Conservation (phyloP, 495 filamentous ascomycete genomes). For the Halenospora varia region DNA sequence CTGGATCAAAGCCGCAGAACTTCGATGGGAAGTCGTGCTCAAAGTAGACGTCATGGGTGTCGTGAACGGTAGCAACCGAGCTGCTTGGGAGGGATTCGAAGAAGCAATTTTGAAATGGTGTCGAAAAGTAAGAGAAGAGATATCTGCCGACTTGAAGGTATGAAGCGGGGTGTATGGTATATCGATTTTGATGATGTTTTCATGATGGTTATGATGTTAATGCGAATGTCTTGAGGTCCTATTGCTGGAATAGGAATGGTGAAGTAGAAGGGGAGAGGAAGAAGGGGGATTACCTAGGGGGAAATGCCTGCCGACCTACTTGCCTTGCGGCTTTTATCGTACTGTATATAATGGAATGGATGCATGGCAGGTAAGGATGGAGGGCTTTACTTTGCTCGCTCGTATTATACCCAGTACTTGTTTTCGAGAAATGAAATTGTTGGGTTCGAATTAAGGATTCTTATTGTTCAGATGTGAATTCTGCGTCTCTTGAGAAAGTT, state of each 20-base stretch:
- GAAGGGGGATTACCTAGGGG: too few species aligned
- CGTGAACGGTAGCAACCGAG: conserved; percentile 60
- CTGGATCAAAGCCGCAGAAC: conserved; percentile 94
- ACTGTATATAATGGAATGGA: background rate
- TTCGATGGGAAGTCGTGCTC: conserved; percentile 87
- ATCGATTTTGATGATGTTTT: background rate
- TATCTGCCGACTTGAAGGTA: conserved; percentile 42
- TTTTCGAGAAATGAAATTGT: background rate
- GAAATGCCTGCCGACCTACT: background rate
- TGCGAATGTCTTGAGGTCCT: background rate
- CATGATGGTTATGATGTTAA: background rate
- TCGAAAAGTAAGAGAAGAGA: conserved; percentile 68
- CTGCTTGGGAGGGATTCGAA: conserved; percentile 78
- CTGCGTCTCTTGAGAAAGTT: background rate
- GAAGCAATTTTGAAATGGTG: conserved; percentile 77
- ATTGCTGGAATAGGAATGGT: background rate
- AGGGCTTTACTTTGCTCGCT: background rate
- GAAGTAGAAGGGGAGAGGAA: too few species aligned
- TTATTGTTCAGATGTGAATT: too few species aligned
- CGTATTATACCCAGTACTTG: background rate
- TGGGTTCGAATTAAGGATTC: too few species aligned
- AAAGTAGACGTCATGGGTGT: conserved; percentile 84
- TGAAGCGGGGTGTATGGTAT: conserved; percentile 6
- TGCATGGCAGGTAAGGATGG: background rate
- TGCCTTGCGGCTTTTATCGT: background rate